These are phyloP conservation scores for Magnusiomyces clavatus DNA, from an alignment of 1,139 yeast genomes.

Conservation along the genomic window DNA sequence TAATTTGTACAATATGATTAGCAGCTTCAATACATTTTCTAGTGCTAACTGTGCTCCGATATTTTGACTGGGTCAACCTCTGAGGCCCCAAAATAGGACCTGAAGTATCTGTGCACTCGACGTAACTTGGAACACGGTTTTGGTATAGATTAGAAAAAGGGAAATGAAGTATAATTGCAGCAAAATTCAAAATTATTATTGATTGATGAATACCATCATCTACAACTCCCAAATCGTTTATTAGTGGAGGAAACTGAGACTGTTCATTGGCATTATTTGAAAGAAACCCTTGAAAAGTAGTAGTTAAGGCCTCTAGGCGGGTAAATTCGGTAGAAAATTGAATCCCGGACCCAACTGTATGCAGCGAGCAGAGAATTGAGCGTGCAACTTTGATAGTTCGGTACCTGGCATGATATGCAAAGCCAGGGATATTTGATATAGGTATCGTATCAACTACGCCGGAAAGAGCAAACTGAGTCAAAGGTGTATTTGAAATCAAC, in stretches of 20 bases:
- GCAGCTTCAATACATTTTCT: slow-evolving; percentile 15
- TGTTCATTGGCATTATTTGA: background rate
- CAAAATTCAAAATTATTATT: slow-evolving; percentile 13
- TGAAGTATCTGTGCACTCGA: slow-evolving; percentile 13
- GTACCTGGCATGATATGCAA: slow-evolving; percentile 13
- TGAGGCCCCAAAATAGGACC: slow-evolving; percentile 11
- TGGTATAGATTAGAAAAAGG: slow-evolving; percentile 14
- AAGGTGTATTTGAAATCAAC: slow-evolving; percentile 11
- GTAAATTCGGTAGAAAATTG: slow-evolving; percentile 11
- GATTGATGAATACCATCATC: slow-evolving; percentile 16
- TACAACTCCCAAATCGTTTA: slow-evolving; percentile 12
- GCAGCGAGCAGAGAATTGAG: slow-evolving; percentile 9
- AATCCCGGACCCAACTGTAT: slow-evolving; percentile 12
- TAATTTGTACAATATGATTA: slow-evolving; percentile 12
- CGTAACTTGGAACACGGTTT: slow-evolving; percentile 15
- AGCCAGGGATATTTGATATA: slow-evolving; percentile 9
- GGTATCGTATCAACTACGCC: slow-evolving; percentile 11
- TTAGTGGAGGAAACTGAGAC: slow-evolving; percentile 9
- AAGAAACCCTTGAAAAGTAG: slow-evolving; percentile 14
- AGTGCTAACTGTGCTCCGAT: slow-evolving; percentile 11
- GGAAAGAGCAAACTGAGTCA: slow-evolving; percentile 8
- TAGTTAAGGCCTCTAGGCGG: slow-evolving; percentile 11
- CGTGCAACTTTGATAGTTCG: slow-evolving; percentile 12
- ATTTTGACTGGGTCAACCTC: slow-evolving; percentile 4
- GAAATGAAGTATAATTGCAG: slow-evolving; percentile 13